Percentiles rank a stretch among this genome's conserved stretches.
These are phyloP conservation scores for Paecilomyces variotii DNA, from an alignment of 2,329 filamentous ascomycete species.

Conservation along the genomic window DNA sequence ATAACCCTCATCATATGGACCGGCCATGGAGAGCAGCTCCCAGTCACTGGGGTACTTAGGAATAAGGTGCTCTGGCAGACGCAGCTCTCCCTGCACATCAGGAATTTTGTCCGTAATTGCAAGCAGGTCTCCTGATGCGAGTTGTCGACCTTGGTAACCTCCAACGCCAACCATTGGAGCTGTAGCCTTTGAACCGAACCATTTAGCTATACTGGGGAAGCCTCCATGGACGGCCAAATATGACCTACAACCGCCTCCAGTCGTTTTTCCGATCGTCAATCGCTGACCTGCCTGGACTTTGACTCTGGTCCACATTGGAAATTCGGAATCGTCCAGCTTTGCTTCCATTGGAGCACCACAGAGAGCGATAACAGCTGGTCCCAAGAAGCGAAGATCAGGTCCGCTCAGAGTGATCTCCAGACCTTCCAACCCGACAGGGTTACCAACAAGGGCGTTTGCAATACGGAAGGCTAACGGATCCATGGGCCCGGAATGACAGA, in stretches of 20 bases:
- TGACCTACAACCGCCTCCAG: constrained; percentile 45
- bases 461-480: constrained; percentile 51
- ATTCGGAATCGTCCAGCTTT: constrained; percentile 40
- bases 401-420: constrained; percentile 55
- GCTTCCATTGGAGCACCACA: constrained; percentile 49
- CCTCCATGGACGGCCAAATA: constrained; percentile 54
- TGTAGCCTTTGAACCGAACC: constrained; percentile 54
- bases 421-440: constrained; percentile 43
- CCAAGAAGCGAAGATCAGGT: constrained; percentile 50
- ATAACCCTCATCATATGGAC: constrained; percentile 50
- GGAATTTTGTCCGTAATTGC: constrained; percentile 36
- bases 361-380: constrained; percentile 47
- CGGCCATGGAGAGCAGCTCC: constrained; percentile 48
- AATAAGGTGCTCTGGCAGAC: constrained; percentile 39
- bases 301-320: constrained; percentile 51
- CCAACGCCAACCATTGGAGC: constrained; percentile 51
- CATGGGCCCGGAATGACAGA: constrained; percentile 55
- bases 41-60: constrained; percentile 44
- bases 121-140: constrained; percentile 48
- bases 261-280: constrained; percentile 49
- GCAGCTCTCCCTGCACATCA: constrained; percentile 20
- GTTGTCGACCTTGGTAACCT: constrained; percentile 51
- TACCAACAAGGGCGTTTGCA: constrained; percentile 54
- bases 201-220: constrained; percentile 46
- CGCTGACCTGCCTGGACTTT: constrained; percentile 44